Base-by-base conservation (phyloP, 768 basidiomycete species). In the Rubroboletus pulcherrimus region DNA sequence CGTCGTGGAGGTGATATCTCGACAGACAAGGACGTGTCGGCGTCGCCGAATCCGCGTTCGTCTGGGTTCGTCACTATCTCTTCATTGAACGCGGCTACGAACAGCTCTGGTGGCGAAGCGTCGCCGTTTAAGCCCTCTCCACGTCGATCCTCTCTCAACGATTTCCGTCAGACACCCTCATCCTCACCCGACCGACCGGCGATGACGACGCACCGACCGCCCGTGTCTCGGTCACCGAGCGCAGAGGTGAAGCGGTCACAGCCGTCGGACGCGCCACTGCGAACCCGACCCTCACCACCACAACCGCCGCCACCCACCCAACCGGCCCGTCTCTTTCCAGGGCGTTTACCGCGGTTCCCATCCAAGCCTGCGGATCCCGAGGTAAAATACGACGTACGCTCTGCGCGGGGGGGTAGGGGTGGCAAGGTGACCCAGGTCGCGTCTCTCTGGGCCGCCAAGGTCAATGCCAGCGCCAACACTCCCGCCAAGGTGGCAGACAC, bases 361-460 rank as follows among this genome's bases (percentile, higher is more conserved):
- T 58, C 71, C 51, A 62, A 69, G 40, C 67, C 70, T 21, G 55
- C 61, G 4, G 80, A 83, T 56, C 74, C 80, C 0, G 85, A 83
- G 49, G 78, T 76, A 21, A 86, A 83, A 55, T 90, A 91, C 63
- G 83, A 91, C 63, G 70, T 89, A 26, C 82, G 85, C 12, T 91
- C 88, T 37, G 89, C 88, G 5, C 79, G 89, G 21, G 89, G 91
- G 5, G 90, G 91, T 2, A 74, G 79, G 41, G 90, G 91, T 3
- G 91, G 89, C 12, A 79, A 80, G 51, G 90, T 91, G 15, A 77
- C 87, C 3, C 76, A 88, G 5, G 87, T 90, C 1, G 83, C 87
- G 0, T 81, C 88, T 2, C 73, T 92, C 24, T 92, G 89, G 89
- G 82, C 86, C 3, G 73, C 82, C 35, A 81, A 77, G n/a, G 76